phyloP scores from a whole-genome alignment of 2,329 filamentous ascomycete genomes.

The Phaeosphaeria sp. region DNA sequence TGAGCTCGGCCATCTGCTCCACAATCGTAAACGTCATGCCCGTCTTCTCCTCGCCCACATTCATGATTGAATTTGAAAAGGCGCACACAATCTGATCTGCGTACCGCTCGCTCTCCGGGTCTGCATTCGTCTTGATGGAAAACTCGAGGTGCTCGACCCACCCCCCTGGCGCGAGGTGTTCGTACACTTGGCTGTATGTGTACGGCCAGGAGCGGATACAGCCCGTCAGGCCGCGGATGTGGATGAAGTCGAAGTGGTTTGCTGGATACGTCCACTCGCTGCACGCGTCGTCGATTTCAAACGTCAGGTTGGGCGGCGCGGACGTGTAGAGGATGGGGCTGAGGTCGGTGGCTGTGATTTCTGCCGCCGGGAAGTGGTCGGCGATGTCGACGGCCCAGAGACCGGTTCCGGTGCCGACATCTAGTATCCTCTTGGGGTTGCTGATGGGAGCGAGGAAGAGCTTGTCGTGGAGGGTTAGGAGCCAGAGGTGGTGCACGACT shows the following conservation, averaged over 20 bases:
- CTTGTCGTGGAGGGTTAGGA: conserved; percentile 42
- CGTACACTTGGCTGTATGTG: conserved; percentile 47
- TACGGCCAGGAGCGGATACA: conserved; percentile 50
- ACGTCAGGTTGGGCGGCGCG: conserved; percentile 51
- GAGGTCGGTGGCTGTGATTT: conserved; percentile 46
- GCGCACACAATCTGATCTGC: conserved; percentile 29
- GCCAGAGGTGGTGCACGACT: conserved; percentile 44
- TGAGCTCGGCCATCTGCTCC: conserved; percentile 20
- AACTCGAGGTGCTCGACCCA: conserved; percentile 54
- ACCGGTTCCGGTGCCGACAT: conserved; percentile 45
- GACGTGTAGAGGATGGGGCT: conserved; percentile 42
- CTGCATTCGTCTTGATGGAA: conserved; percentile 30
- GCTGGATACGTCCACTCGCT: conserved; percentile 50
- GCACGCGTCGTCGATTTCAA: conserved; percentile 54
- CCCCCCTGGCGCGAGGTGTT: conserved; percentile 49
- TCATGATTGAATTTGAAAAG: conserved; percentile 23
- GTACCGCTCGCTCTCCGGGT: conserved; percentile 10
- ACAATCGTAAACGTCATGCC: conserved; percentile 34
- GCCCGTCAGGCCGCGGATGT: conserved; percentile 50
- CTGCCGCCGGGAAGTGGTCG: conserved; percentile 43
- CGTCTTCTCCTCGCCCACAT: conserved; percentile 25
- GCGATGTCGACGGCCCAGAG: conserved; percentile 48
- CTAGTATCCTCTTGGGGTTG: conserved; percentile 37
- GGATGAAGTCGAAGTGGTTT: conserved; percentile 48
- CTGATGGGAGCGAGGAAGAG: conserved; percentile 44